phyloP scores from a whole-genome alignment of 1,139 yeast genomes.

The Pneumocystis oryctolagi region DNA sequence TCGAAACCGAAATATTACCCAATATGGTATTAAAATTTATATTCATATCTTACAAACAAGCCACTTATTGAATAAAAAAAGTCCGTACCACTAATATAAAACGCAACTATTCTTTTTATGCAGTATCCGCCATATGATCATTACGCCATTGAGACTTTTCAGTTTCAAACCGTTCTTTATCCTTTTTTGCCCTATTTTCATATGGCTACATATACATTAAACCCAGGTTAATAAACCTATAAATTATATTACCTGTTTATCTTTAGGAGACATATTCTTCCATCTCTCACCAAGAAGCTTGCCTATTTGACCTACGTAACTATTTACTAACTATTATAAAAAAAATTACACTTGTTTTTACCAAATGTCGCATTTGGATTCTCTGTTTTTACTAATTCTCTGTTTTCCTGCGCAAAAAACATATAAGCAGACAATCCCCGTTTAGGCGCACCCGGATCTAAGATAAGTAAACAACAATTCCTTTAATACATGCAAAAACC shows the following conservation, averaged over 20 bases:
- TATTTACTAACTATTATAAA: neutral
- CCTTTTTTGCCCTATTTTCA: constrained; percentile 84
- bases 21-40: neutral
- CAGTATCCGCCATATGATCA: neutral
- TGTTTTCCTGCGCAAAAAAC: constrained; percentile 95
- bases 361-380: constrained; percentile 91
- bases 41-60: neutral
- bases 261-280: constrained; percentile 74
- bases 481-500: neutral
- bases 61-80: neutral
- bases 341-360: constrained; percentile 14
- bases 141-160: constrained; percentile 62
- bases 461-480: neutral
- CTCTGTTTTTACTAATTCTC: constrained; percentile 86
- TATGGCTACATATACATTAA: constrained; percentile 37
- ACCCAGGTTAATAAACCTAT: neutral
- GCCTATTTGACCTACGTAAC: constrained; percentile 46
- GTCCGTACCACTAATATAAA: neutral
- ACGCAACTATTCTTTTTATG: neutral
- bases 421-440: constrained; percentile 95
- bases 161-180: constrained; percentile 92
- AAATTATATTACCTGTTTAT: constrained; percentile 32
- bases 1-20: neutral
- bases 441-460: constrained; percentile 98
- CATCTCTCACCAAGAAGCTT: constrained; percentile 87